A percentile compares a stretch with the other conserved stretches of the same genome.
These are phyloP conservation scores for Fraxinus quadrangulata DNA, from an alignment of 257 asterid genomes.

Conservation along the genomic window DNA sequence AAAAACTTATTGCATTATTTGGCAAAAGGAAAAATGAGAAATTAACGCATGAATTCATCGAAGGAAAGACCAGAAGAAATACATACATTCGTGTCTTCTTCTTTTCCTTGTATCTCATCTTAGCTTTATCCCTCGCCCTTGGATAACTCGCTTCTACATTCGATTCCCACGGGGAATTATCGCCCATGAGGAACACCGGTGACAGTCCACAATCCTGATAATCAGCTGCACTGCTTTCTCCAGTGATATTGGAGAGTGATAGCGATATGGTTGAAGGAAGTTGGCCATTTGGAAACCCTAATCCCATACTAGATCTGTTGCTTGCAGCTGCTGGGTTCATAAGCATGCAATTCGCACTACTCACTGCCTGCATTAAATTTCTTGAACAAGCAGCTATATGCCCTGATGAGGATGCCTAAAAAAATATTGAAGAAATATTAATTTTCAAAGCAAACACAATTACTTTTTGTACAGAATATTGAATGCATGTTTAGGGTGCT, in stretches of 20 bases:
- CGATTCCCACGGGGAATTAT: conserved; percentile 58
- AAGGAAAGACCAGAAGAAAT: background rate
- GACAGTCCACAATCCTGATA: conserved; percentile 74
- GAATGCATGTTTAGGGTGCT: no score
- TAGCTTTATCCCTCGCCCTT: conserved; percentile 73
- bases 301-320: conserved; percentile 24
- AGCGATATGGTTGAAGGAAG: conserved; percentile 52
- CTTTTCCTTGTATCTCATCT: conserved; percentile 83
- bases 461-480: background rate
- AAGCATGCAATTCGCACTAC: conserved; percentile 38
- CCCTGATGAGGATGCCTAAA: conserved; percentile 54
- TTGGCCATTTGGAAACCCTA: conserved; percentile 51
- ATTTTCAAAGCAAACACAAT: no score
- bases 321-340: conserved; percentile 33
- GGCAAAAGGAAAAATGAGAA: background rate
- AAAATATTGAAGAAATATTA: background rate
- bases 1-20: background rate
- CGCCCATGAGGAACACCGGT: conserved; percentile 47
- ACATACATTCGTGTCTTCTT: conserved; percentile 77
- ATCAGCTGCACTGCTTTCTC: conserved; percentile 50
- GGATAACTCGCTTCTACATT: conserved; percentile 54
- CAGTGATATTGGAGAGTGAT: conserved; percentile 18
- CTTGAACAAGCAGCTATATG: conserved; percentile 33
- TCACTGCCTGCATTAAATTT: conserved; percentile 47
- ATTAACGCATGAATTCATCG: background rate